Evolutionary conservation across 2,329 filamentous ascomycete species (phyloP), one percentile per base, ranked within the genome.

Genomic region (Trichoderma lentiforme): DNA sequence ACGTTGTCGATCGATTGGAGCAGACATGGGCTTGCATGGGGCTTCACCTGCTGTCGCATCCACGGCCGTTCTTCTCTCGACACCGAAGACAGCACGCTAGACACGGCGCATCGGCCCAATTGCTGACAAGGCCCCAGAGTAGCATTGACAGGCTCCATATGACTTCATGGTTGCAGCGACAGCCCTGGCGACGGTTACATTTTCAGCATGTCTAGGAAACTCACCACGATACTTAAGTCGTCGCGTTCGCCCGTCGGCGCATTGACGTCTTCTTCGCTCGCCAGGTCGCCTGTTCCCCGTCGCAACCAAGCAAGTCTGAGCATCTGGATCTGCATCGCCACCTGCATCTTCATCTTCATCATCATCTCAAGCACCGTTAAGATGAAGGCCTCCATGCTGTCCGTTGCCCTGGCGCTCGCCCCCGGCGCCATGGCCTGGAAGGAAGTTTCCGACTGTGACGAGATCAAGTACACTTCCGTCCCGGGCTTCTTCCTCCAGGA

Each of bases 401-500:
- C 79, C 9, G 64, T 77, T n/a, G 64, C 79, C 43, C 70, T 82
- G 69, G 75, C 78, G 12, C 66, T 82, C 11, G 73, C 77, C 24
- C 76, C 80, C 6, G 70, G 71, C 34, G 76, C 74, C 36, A 73
- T 79, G 15, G 80, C 74, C 28, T 82, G 81, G 81, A 70, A 70
- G 24, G 72, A 77, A 28, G 76, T 78, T 30, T 78, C 79, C 32
- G 76, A 79, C 70, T 76, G 75, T 39, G 80, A 79, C 51, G 84
- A 87, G 70, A 85, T 90, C 77, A 86, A 87, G 72, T 92, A 91
- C 77, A 87, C 86, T 0, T 86, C 89, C 0, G 83, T 92, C 0
- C 81, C 83, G 0, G 90, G 89, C 0, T 88, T 89, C 79, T 92
- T 92, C 76, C 81, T 89, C 26, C 90, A 92, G 76, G 90, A 92